phyloP scores from a whole-genome alignment of 139 green algal species.

The Desmodesmus armatus region DNA sequence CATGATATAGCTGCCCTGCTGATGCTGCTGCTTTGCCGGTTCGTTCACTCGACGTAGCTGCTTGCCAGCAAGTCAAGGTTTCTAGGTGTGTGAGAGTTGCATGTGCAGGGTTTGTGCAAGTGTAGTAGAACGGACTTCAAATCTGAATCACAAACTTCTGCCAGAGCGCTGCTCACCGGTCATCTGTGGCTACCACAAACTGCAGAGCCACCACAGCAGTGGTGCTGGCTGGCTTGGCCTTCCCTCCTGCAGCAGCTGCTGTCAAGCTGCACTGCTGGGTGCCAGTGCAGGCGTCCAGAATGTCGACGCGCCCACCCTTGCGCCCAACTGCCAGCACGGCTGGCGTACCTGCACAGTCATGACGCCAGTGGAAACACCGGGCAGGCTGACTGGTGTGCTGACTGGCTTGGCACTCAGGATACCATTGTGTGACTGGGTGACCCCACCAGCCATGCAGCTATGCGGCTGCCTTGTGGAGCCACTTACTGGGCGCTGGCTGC shows the following conservation, averaged over 20 bases:
- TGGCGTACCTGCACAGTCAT: background rate
- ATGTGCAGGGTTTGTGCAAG: too few species aligned
- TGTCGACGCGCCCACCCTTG: background rate
- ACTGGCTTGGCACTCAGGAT: background rate
- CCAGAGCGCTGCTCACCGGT: too few species aligned
- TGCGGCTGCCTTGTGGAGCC: background rate
- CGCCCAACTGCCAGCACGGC: slow-evolving; percentile 24
- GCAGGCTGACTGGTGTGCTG: background rate
- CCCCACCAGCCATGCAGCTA: background rate
- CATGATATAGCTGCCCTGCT: too few species aligned
- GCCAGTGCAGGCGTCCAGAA: slow-evolving; percentile 19
- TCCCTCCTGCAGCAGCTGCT: slow-evolving; percentile 8
- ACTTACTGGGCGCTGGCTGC: background rate
- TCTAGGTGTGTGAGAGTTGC: too few species aligned
- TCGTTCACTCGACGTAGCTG: too few species aligned
- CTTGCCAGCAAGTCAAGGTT: too few species aligned
- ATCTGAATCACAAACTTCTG: background rate
- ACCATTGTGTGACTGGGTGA: background rate
- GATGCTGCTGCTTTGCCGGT: too few species aligned
- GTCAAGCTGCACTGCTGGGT: background rate
- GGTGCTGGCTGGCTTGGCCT: background rate
- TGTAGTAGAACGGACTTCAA: background rate
- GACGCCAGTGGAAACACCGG: background rate
- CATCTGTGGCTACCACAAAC: background rate
- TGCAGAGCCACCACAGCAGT: slow-evolving; percentile 10